A percentile compares a stretch with the other conserved stretches of the same genome.
Conservation (phyloP, 139 green algal species). For the Chlorella sorokiniana region DNA sequence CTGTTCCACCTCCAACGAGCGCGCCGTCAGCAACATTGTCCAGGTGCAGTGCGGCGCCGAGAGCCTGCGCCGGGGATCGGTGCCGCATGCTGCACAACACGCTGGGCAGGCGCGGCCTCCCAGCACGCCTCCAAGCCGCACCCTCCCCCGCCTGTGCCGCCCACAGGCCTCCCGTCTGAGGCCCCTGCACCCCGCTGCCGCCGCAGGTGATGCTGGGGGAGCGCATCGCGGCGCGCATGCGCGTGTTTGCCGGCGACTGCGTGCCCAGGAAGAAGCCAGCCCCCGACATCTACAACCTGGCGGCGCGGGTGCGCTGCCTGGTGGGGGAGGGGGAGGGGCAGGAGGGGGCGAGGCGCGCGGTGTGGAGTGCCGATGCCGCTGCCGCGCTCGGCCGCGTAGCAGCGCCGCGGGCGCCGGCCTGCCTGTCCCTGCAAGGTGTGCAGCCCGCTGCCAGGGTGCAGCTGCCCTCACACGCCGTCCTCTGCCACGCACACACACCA, state of each 20-base stretch:
- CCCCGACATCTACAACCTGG: conserved; percentile 94
- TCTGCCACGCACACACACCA: no score
- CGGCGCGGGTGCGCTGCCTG: conserved; percentile 66
- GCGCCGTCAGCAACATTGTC: conserved; percentile 94
- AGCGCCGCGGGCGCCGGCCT: no score
- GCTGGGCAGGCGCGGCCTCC: no score
- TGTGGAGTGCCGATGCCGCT: no score
- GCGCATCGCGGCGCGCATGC: conserved; percentile 61
- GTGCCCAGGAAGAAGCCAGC: conserved; percentile 98
- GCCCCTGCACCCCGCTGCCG: neutral
- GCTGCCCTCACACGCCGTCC: no score
- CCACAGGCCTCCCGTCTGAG: neutral
- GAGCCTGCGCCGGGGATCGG: no score
- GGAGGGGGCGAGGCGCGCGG: no score
- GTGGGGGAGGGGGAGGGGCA: no score
- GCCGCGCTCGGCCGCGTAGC: no score
- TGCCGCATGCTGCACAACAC: no score
- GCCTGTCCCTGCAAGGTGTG: no score
- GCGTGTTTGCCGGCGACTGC: conserved; percentile 84
- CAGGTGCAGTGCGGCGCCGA: conserved; percentile 86
- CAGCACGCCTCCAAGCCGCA: neutral
- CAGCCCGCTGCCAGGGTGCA: no score
- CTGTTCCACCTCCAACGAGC: conserved; percentile 98
- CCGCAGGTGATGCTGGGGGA: conserved; percentile 23
- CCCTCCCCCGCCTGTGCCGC: neutral